phyloP scores from a whole-genome alignment of 495 filamentous ascomycete genomes.

The Immersiella caudata region DNA sequence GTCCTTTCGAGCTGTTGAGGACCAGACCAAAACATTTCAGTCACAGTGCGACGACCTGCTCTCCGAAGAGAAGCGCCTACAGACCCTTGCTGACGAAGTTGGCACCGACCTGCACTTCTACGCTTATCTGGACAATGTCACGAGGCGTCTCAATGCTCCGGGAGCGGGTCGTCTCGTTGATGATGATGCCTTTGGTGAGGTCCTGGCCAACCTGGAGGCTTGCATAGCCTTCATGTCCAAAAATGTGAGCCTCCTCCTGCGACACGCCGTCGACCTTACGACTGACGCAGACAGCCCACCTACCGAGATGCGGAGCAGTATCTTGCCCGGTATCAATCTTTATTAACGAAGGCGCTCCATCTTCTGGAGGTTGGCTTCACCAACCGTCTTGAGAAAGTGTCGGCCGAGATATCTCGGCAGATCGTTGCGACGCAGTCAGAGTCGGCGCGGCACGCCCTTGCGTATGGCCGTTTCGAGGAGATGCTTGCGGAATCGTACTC shows the following conservation, averaged over 20 bases:
- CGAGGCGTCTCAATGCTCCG: conserved; percentile 85
- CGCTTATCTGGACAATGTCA: conserved; percentile 86
- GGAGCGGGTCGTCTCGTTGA: conserved; percentile 82
- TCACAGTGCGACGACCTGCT: conserved; percentile 87
- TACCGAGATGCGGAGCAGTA: conserved; percentile 89
- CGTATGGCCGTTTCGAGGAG: conserved; percentile 54
- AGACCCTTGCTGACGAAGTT: conserved; percentile 76
- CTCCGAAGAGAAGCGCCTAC: conserved; percentile 73
- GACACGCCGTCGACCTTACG: conserved; percentile 22
- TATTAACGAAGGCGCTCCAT: conserved; percentile 61
- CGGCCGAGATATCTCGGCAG: conserved; percentile 48
- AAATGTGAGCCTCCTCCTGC: conserved; percentile 61
- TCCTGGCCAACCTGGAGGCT: conserved; percentile 79
- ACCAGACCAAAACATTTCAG: conserved; percentile 87
- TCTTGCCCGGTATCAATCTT: conserved; percentile 85
- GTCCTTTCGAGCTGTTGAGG: conserved; percentile 83
- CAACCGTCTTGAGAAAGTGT: conserved; percentile 47
- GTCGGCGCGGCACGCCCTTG: conserved; percentile 53
- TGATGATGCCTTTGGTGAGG: conserved; percentile 78
- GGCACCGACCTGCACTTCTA: conserved; percentile 88
- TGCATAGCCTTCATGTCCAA: conserved; percentile 88
- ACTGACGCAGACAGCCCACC: conserved; percentile 57
- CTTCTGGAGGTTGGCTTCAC: conserved; percentile 56
- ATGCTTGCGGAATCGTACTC: conserved; percentile 50
- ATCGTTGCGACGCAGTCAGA: conserved; percentile 51